phyloP scores from a whole-genome alignment of 176 grass and related monocot genomes.

The Avena eriantha region DNA sequence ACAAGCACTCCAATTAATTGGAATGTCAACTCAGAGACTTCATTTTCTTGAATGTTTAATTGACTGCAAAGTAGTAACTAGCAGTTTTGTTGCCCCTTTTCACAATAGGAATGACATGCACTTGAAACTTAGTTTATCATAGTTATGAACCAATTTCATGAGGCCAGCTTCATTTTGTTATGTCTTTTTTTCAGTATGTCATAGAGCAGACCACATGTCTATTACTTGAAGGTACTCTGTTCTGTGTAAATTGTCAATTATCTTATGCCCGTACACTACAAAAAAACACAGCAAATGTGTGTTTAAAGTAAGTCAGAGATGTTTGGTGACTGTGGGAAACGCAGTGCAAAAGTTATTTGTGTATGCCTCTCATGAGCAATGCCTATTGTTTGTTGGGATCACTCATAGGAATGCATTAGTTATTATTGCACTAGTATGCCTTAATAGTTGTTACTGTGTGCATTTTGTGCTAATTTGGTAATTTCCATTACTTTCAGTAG shows the following conservation, averaged over 20 bases:
- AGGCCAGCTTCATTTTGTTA: too few relatives aligned
- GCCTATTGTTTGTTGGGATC: not conserved
- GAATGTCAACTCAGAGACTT: too few relatives aligned
- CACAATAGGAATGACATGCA: too few relatives aligned
- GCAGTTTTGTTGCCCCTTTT: too few relatives aligned
- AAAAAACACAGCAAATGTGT: not conserved
- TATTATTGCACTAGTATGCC: not conserved
- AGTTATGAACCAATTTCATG: too few relatives aligned
- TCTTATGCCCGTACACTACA: not conserved
- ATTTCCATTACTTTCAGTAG: not conserved
- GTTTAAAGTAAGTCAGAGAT: not conserved
- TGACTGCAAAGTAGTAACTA: too few relatives aligned
- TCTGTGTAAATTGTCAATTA: not conserved
- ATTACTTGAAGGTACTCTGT: not conserved
- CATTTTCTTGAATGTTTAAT: too few relatives aligned
- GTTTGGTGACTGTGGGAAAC: not conserved
- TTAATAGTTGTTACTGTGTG: not conserved
- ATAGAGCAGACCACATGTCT: not conserved
- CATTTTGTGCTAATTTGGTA: conserved; percentile 6
- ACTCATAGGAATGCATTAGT: not conserved
- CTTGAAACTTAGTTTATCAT: too few relatives aligned
- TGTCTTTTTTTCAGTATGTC: not conserved
- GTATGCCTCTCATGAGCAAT: not conserved
- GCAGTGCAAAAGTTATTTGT: not conserved
- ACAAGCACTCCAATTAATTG: too few relatives aligned